Evolutionary conservation across 1,139 yeast genomes (phyloP), one percentile per base, ranked within the genome.

Genomic region (Candida pseudoviswanathii): DNA sequence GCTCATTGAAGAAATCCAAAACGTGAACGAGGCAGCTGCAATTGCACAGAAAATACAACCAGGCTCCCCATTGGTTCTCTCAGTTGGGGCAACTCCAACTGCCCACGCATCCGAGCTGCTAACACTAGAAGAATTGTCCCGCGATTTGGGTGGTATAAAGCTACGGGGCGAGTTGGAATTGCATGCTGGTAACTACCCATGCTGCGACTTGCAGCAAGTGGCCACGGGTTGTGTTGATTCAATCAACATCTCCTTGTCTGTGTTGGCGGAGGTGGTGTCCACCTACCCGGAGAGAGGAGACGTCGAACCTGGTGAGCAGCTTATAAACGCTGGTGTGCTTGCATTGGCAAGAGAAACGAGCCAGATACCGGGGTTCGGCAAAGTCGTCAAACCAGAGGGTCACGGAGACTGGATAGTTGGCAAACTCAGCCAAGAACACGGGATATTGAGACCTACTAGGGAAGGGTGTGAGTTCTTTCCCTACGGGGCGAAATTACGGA

Each of bases 21-120:
- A 80, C 29, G 89, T 84, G 3, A 76, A 81, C 54, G 61, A 62
- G 7, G 92, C 91, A 0, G 80, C 85, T 5, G 62, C 62, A 29
- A 57, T 65, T 30, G 77, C 80, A 3, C 59, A 68, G 10, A 57
- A 54, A 6, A 49, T 70, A 2, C 63, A 60, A 44, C 64, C 73
- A 0, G 54, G 41, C 27, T 65, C 58, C 64, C 54, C 61, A 16
- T 66, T 79, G 49, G 73, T 66, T 33, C 67, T 80, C 34, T 82
- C 86, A 0, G 89, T 86, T 10, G 96, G 96, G 10, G 91, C 95
- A 1, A 86, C 96, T 0, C 95, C 95, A 41, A 88, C 95, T 0
- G 84, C 89, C 1, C 90, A 85, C 58, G 81, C 89, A 0, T 73
- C 87, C 2, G 74, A 71, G 43, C 40, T 55, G 11, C 55, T 69